phyloP scores from a whole-genome alignment of 768 basidiomycete genomes.

The Mrakia frigida region DNA sequence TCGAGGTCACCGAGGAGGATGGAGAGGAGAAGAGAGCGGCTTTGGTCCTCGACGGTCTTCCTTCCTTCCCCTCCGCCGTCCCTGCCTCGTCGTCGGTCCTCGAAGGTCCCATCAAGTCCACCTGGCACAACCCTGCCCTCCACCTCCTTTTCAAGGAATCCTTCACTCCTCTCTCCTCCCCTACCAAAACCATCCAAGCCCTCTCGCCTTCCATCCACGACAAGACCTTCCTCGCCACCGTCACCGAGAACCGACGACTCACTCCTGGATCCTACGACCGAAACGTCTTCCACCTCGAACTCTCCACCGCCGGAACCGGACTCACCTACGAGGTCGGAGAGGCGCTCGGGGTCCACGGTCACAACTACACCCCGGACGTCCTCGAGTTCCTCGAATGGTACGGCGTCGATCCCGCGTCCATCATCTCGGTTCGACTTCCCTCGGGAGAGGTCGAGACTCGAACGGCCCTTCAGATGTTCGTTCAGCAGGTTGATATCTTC shows the following conservation, averaged over 20 bases:
- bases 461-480: constrained; percentile 89
- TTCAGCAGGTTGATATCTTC: constrained; percentile 94
- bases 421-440: constrained; percentile 75
- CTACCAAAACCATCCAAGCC: constrained; percentile 14
- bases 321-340: constrained; percentile 94
- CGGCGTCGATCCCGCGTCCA: constrained; percentile 68
- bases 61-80: constrained; percentile 42
- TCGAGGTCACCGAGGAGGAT: constrained; percentile 45
- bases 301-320: constrained; percentile 84
- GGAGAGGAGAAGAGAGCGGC: constrained; percentile 42
- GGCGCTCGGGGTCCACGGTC: constrained; percentile 93
- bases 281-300: constrained; percentile 98
- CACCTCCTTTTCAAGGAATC: constrained; percentile 45
- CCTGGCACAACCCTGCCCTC: constrained; percentile 60
- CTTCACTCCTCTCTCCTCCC: constrained; percentile 9
- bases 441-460: constrained; percentile 72
- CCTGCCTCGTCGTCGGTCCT: constrained; percentile 60
- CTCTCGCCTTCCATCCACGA: constrained; percentile 69
- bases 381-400: constrained; percentile 87
- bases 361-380: constrained; percentile 89
- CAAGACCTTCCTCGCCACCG: constrained; percentile 87
- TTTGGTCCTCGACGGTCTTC: constrained; percentile 31
- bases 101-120: constrained; percentile 56
- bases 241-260: constrained; percentile 86
- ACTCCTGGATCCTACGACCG: constrained; percentile 94